Base-by-base conservation (phyloP, 495 filamentous ascomycete species). In the Penicillium riverlandense region DNA sequence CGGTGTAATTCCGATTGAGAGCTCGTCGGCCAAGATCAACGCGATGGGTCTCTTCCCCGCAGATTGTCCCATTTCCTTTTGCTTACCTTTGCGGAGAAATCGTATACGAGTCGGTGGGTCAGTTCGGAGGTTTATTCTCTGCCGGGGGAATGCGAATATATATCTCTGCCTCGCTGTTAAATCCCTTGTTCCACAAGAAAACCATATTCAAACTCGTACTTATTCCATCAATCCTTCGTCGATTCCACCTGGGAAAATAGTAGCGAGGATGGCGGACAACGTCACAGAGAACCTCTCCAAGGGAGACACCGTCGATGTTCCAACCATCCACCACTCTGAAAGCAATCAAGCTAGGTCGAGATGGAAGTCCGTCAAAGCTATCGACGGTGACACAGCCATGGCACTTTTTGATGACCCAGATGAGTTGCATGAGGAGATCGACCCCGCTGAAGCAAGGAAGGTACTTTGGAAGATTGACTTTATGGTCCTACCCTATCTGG, bases 381-480 rank as follows among this genome's bases (percentile, higher is more conserved):
- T 35, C 31, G 70, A 75, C 40, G 69, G 70, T 28, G 71, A 73
- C 40, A 63, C 58, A 0, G 71, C 71, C 11, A 66, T 71, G 60
- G 66, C 66, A 2, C 50, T 75, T 10, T 75, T 75, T 44, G 51
- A 60, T 41, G 55, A 66, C 32, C 58, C 58, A 8, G 58, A 67
- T 39, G 66, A 66, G 40, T 54, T 68, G 3, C 62, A 71, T 35
- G 75, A 78, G 43, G 58, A 63, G 0, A 55, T 73, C 32, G 74
- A 77, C 37, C 69, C 72, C 0, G 64, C 51, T 5, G 73, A 78
- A 42, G 76, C 71, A 36, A 64, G 53, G 30, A 66, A 57, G 44
- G 38, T 82, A 7, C 57, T 79, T 15, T 65, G 70, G 59, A 81
- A 76, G 53, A 78, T 80, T 41, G 76, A 79, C 49, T 65, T 69